Evolutionary conservation across 2,329 filamentous ascomycete genomes (phyloP).

Genomic region (Tolypocladium amazonense): DNA sequence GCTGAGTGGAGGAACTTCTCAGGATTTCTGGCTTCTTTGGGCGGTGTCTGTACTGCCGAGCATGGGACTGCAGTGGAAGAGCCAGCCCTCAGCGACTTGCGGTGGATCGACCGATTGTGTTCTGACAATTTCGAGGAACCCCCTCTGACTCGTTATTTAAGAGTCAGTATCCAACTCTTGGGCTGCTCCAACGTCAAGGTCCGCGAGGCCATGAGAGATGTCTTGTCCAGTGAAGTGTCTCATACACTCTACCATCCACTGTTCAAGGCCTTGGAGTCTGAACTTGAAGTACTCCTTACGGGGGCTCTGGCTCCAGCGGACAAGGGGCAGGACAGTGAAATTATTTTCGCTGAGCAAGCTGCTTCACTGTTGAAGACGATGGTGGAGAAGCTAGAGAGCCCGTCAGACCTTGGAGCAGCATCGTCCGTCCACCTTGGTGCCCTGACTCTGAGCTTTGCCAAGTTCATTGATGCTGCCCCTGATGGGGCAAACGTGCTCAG

Average conservation of each 20-base stretch:
- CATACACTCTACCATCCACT: constrained; percentile 50
- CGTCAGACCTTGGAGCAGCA: constrained; percentile 50
- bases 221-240: constrained; percentile 54
- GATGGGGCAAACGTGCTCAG: constrained; percentile 46
- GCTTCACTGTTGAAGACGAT: constrained; percentile 52
- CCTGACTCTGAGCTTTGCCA: constrained; percentile 55
- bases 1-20: constrained; percentile 61
- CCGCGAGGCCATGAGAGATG: constrained; percentile 56
- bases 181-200: constrained; percentile 54
- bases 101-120: constrained; percentile 54
- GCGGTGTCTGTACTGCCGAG: constrained; percentile 53
- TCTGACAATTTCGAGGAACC: constrained; percentile 51
- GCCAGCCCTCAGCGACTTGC: constrained; percentile 41
- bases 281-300: constrained; percentile 52
- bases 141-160: constrained; percentile 48
- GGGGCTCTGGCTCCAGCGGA: constrained; percentile 40
- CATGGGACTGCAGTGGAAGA: constrained; percentile 48
- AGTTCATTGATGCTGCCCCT: constrained; percentile 48
- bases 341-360: constrained; percentile 58
- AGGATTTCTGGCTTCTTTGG: constrained; percentile 56
- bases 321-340: constrained; percentile 46
- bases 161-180: constrained; percentile 53
- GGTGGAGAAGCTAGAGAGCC: constrained; percentile 53
- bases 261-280: constrained; percentile 54
- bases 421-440: constrained; percentile 54